phyloP scores from a whole-genome alignment of 2,329 filamentous ascomycete genomes.

The Colletotrichum agaves region DNA sequence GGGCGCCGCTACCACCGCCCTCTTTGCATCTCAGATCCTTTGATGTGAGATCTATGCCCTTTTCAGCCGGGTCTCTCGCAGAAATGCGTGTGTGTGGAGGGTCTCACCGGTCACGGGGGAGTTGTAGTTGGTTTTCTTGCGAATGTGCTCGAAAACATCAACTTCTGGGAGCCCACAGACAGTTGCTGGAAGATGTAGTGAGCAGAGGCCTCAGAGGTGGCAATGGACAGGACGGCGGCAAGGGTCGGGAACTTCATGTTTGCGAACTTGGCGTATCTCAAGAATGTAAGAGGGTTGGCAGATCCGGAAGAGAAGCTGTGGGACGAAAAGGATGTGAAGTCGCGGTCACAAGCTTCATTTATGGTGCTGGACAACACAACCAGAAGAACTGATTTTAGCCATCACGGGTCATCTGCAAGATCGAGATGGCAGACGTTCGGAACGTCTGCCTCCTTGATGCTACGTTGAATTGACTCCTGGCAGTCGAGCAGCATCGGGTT shows the following conservation, averaged over 20 bases:
- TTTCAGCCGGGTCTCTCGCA: background rate
- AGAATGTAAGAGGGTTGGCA: background rate
- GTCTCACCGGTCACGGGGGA: constrained; percentile 46
- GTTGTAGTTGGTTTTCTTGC: constrained; percentile 52
- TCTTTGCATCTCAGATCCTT: constrained; percentile 53
- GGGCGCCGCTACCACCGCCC: constrained; percentile 45
- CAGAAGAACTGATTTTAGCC: background rate
- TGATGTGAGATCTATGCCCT: constrained; percentile 46
- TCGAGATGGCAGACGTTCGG: background rate
- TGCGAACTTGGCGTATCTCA: background rate
- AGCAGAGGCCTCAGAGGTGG: constrained; percentile 32
- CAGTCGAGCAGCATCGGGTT: background rate
- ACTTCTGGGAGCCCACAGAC: constrained; percentile 41
- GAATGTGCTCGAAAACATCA: constrained; percentile 47
- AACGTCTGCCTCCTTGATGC: constrained; percentile 5
- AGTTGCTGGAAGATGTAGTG: constrained; percentile 47
- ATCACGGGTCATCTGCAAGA: background rate
- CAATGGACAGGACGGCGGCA: constrained; percentile 14
- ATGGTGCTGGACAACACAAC: background rate
- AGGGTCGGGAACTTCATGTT: constrained; percentile 33
- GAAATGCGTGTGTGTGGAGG: too few species aligned
- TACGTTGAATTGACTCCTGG: background rate
- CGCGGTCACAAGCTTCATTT: background rate
- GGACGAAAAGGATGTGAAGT: background rate
- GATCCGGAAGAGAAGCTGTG: background rate